Evolutionary conservation across 306 rosid species (phyloP).

Genomic region (barrel medic (Medicago truncatula)): MtrunA17r5.0-ANR NC_053042.1:39583501-39584000

Average conservation of each 20-base stretch:
- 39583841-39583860: constrained; percentile 61
- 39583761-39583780: not conserved
- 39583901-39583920: constrained; percentile 65
- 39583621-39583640: not conserved
- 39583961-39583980: constrained; percentile 58
- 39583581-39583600: not conserved
- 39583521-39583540: not conserved
- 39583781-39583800: not conserved
- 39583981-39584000: constrained; percentile 85
- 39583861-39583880: constrained; percentile 68
- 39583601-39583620: not conserved
- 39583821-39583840: constrained; percentile 38
- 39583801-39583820: not conserved
- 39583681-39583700: not conserved
- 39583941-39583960: constrained; percentile 61
- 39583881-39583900: constrained; percentile 59
- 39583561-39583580: not conserved
- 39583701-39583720: not conserved
- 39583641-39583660: not conserved
- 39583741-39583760: not conserved
- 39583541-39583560: not conserved
- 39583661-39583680: not conserved
- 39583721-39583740: constrained; percentile 4
- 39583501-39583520: not conserved
- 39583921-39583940: constrained; percentile 78